These are phyloP conservation scores for Lentinula detonsa DNA, from an alignment of 768 basidiomycete species.

Conservation along the genomic window DNA sequence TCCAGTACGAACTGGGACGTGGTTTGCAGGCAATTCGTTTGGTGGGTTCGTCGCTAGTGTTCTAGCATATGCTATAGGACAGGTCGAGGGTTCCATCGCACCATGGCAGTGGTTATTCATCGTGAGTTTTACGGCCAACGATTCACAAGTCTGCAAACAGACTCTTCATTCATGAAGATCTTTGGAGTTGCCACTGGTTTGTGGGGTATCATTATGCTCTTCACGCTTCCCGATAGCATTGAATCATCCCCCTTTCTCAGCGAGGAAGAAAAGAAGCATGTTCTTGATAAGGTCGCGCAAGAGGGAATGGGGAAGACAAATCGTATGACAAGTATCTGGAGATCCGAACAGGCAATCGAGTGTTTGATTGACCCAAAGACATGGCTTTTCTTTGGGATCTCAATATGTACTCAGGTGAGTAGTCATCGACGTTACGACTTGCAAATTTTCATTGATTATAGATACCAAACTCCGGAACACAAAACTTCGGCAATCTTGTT, in stretches of 20 bases:
- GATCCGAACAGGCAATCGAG: not conserved
- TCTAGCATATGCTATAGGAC: not conserved
- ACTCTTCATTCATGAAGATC: not conserved
- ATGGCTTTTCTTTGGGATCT: not conserved
- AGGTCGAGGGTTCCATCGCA: not conserved
- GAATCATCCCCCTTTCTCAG: not conserved
- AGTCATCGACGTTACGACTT: not conserved
- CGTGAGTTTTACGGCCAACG: not conserved
- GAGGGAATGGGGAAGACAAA: not conserved
- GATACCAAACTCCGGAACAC: constrained; percentile 1
- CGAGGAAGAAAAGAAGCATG: not conserved
- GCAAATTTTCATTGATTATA: not conserved
- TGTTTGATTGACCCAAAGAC: constrained; percentile 2
- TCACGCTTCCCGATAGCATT: not conserved
- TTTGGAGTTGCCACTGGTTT: not conserved
- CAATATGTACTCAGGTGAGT: not conserved
- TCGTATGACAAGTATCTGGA: not conserved
- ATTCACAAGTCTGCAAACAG: not conserved
- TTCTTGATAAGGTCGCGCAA: not conserved
- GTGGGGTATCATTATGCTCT: not conserved
- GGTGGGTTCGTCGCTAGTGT: not conserved
- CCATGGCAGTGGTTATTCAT: not conserved
- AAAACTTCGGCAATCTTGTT: constrained; percentile 1
- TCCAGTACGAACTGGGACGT: not conserved
- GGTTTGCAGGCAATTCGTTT: constrained; percentile 1